Evolutionary conservation across 306 rosid species (phyloP), one percentile per base, ranked within the genome.

Genomic region (Casuarina equisetifolia): DNA sequence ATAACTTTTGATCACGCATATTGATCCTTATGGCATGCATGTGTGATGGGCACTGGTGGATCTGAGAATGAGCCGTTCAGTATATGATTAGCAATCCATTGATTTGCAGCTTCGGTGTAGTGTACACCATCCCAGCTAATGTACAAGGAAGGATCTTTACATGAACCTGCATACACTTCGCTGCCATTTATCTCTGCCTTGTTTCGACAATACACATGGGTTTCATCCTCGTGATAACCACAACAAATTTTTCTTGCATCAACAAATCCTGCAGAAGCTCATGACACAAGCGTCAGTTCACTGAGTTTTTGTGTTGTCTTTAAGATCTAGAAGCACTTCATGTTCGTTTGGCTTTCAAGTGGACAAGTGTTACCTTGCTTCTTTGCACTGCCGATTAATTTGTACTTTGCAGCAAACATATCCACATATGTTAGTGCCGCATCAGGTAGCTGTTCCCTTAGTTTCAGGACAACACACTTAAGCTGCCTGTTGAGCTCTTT

Each of bases 91-190:
- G 93, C 87, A 74, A 91, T 76, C 98, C 97, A 93, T 32, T 19
- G 76, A 74, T 93, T 91, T 10, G 98, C 97, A 72, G 96, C 91
- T 51, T 91, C 97, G 0, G 96, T 90, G 77, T 93, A 90, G 77
- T 91, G 98, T 4, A 91, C 91, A 0, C 98, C 97, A 86, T 93
- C 98, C 98, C 98, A 93, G n/a, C 97, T 93, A 1, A 93, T 86
- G 48, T 88, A 57, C 51, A 63, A 61, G 2, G 93, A 93, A 48
- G 98, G 97, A 76, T 91, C 87, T 79, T 80, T 73, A 69, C 98
- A 93, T 9, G 98, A 87, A 69, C 85, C 85, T 5, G 88, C 86
- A 69, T 78, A 77, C 1, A 89, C 46, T 39, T 89, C 80, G 20
- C 73, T 88, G 1, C 93, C 97, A 59, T 91, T 88, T 57, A 85